These are phyloP conservation scores for Hericium erinaceus DNA, from an alignment of 768 basidiomycete species.

Conservation along the genomic window DNA sequence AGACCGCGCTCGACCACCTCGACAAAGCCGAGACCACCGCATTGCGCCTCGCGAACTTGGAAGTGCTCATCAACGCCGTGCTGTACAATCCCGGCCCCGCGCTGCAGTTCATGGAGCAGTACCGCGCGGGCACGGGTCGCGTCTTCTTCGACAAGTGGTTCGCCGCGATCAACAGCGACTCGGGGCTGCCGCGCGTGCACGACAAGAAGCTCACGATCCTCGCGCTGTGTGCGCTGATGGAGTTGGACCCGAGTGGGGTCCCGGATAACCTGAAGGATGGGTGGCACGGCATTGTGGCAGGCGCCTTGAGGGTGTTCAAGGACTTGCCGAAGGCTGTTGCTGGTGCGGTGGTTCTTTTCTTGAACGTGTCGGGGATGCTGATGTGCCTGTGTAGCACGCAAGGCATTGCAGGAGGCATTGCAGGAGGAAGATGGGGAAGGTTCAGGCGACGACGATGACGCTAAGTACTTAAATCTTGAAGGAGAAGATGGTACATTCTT, in stretches of 20 bases:
- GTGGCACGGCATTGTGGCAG: conserved; percentile 69
- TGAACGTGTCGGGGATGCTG: not conserved
- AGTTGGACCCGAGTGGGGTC: conserved; percentile 48
- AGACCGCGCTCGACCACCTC: conserved; percentile 47
- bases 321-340: conserved; percentile 68
- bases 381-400: conserved; percentile 33
- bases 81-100: conserved; percentile 78
- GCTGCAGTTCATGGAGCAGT: conserved; percentile 62
- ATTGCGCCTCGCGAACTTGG: conserved; percentile 69
- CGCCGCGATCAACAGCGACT: conserved; percentile 48
- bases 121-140: conserved; percentile 50
- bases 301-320: conserved; percentile 66
- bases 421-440: conserved; percentile 16
- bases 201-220: conserved; percentile 81
- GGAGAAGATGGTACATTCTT: not conserved
- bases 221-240: conserved; percentile 68
- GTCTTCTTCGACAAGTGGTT: conserved; percentile 87
- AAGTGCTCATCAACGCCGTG: conserved; percentile 75
- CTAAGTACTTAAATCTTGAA: conserved; percentile 21
- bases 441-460: conserved; percentile 52
- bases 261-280: conserved; percentile 56
- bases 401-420: conserved; percentile 46
- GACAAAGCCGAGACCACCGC: conserved; percentile 54
- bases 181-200: conserved; percentile 71
- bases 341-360: conserved; percentile 30